Base-by-base conservation (phyloP, 2,329 filamentous ascomycete species). In the Drechslerella stenobrocha region DNA sequence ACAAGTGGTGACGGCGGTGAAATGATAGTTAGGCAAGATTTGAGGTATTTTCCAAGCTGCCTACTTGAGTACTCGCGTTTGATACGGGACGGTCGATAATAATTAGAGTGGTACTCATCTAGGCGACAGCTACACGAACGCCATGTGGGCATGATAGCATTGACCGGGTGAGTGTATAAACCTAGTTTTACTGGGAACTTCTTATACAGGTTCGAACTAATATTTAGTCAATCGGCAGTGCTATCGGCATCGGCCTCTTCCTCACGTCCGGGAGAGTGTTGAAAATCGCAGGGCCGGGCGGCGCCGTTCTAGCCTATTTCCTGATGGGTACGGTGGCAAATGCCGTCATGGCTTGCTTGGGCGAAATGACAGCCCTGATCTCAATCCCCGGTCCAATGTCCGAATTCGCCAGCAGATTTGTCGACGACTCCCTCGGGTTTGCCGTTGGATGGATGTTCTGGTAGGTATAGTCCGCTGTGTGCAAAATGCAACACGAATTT, bases 381-480 rank as follows among this genome's bases (percentile, higher is more conserved):
- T 76, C 77, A 32, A 76, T 78, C 9, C 77, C 76, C 34, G 76
- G 76, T 13, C 74, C 77, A 1, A 76, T 76, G 28, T 76, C 77
- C 52, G 76, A 77, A 60, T 78, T 78, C 59, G 74, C 75, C 24
- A 71, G 75, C 23, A 73, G 76, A 32, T 78, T 77, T 71, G 70
- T 78, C 28, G 77, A 78, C 70, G 75, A 78, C 72, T 76, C 77
- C 24, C 74, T 79, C 18, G 78, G 78, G 30, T 79, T 78, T 72
- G 77, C 78, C 1, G 76, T 76, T 13, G 78, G 77, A 1, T 80
- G 78, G 79, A 78, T 79, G 71, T 74, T 76, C 23, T 79, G 77
- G 78, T 77, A 70, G 55, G 72, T 46, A 37, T 11, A 11, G n/a
- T 18, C 2, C 9, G 22, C n/a, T n/a, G n/a, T n/a, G n/a, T n/a